A percentile compares a stretch with the other conserved stretches of the same genome.
Conservation (phyloP, 208 protist species). For the Trypanosoma mega region DNA sequence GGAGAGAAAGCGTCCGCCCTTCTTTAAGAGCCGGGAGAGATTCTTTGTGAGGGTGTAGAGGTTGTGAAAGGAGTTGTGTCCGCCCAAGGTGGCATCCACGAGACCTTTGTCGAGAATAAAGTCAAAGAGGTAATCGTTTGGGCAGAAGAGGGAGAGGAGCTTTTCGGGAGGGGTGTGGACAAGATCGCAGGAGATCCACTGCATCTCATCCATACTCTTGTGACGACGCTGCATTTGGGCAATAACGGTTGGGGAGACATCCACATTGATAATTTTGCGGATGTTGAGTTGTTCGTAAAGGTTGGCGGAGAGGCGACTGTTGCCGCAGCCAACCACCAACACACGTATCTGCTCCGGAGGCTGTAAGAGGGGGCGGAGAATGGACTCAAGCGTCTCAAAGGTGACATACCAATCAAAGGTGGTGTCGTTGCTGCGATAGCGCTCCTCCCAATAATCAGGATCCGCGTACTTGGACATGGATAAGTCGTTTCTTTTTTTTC, state of each 20-base stretch:
- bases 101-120: slow-evolving; percentile 91
- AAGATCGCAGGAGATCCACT: slow-evolving; percentile 83
- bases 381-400: slow-evolving; percentile 83
- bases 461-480: slow-evolving; percentile 89
- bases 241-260: slow-evolving; percentile 88
- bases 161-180: slow-evolving; percentile 79
- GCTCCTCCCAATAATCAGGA: slow-evolving; percentile 91
- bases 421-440: slow-evolving; percentile 90
- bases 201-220: slow-evolving; percentile 83
- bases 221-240: slow-evolving; percentile 86
- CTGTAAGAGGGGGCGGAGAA: slow-evolving; percentile 71
- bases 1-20: slow-evolving; percentile 79
- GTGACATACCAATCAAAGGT: slow-evolving; percentile 93
- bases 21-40: slow-evolving; percentile 85
- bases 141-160: slow-evolving; percentile 72
- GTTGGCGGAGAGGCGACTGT: slow-evolving; percentile 77
- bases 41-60: slow-evolving; percentile 88
- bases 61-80: slow-evolving; percentile 89
- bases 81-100: slow-evolving; percentile 84
- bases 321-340: slow-evolving; percentile 88
- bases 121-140: slow-evolving; percentile 82
- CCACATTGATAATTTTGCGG: slow-evolving; percentile 89
- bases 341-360: slow-evolving; percentile 79
- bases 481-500: neutral
- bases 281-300: slow-evolving; percentile 86